Conservation (phyloP, 2,329 filamentous ascomycete genomes). For the Aspergillus floridensis region DNA sequence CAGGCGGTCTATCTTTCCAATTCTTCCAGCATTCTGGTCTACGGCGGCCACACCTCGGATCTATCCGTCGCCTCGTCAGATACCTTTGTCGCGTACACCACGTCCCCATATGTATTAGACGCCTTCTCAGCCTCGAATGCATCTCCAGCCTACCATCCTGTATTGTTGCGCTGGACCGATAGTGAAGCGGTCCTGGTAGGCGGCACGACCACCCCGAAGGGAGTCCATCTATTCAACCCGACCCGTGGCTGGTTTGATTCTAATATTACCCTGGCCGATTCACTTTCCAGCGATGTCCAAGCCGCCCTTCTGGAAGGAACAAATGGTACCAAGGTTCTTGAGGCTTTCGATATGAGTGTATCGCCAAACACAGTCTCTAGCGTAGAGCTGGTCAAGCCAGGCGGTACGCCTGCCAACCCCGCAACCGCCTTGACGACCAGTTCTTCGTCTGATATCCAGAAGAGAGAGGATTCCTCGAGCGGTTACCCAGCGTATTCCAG, state of each 20-base stretch:
- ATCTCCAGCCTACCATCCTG: constrained; percentile 64
- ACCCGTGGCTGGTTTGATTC: constrained; percentile 65
- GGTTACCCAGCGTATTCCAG: constrained; percentile 78
- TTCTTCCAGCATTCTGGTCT: constrained; percentile 72
- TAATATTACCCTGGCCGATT: constrained; percentile 60
- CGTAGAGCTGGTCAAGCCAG: constrained; percentile 62
- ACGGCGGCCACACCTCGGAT: constrained; percentile 69
- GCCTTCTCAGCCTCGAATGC: constrained; percentile 62
- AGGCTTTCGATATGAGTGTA: constrained; percentile 71
- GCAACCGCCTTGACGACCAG: constrained; percentile 24
- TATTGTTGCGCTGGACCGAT: constrained; percentile 72
- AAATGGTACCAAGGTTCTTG: constrained; percentile 74
- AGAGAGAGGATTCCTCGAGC: constrained; percentile 55
- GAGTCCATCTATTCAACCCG: constrained; percentile 70
- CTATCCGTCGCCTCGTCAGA: constrained; percentile 60
- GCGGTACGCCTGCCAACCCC: constrained; percentile 43
- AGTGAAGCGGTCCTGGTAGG: constrained; percentile 72
- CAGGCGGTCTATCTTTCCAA: constrained; percentile 70
- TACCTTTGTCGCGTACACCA: constrained; percentile 71
- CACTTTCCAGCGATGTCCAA: constrained; percentile 60
- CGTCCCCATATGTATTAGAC: constrained; percentile 63
- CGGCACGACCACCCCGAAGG: constrained; percentile 63
- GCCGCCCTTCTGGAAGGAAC: constrained; percentile 66
- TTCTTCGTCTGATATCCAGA: constrained; percentile 40
- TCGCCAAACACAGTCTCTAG: constrained; percentile 74